Evolutionary conservation across 768 basidiomycete species (phyloP).

Genomic region (Termitomyces sp.): DNA sequence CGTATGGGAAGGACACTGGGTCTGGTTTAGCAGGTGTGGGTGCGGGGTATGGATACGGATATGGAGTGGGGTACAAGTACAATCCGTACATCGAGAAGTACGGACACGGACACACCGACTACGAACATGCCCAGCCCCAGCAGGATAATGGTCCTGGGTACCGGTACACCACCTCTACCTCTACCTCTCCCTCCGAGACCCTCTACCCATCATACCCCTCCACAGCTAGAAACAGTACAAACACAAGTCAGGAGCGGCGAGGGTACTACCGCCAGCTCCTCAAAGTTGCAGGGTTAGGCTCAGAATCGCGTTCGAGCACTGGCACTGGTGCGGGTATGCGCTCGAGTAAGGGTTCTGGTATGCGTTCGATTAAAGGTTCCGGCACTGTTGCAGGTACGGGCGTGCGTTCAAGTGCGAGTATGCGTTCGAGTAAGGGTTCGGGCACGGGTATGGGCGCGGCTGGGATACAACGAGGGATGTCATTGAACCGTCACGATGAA

Average conservation of each 20-base stretch:
- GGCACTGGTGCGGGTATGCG: too few relatives aligned
- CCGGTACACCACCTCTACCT: too few relatives aligned
- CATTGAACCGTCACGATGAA: constrained; percentile 15
- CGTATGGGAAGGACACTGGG: background rate
- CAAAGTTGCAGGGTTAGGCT: constrained; percentile 23
- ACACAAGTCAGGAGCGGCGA: background rate
- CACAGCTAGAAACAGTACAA: background rate
- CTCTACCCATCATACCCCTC: background rate
- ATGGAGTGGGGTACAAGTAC: too few relatives aligned
- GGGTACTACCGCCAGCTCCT: constrained; percentile 10
- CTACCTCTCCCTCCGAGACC: background rate
- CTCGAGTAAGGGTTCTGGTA: background rate
- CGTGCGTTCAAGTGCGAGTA: too few relatives aligned
- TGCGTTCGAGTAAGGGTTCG: too few relatives aligned
- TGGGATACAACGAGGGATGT: constrained; percentile 18
- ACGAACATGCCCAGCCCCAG: background rate
- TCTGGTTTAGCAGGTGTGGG: background rate
- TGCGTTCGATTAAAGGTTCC: too few relatives aligned
- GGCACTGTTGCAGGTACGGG: too few relatives aligned
- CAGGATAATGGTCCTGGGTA: background rate
- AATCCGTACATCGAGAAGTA: background rate
- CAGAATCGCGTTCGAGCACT: background rate
- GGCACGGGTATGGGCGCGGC: constrained; percentile 1
- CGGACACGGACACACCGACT: background rate
- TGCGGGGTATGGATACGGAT: background rate